Percentiles rank a stretch among this genome's conserved stretches.
Evolutionary conservation across 2,329 filamentous ascomycete species (phyloP).

Genomic region (Neocatenulostroma microsporum): DNA sequence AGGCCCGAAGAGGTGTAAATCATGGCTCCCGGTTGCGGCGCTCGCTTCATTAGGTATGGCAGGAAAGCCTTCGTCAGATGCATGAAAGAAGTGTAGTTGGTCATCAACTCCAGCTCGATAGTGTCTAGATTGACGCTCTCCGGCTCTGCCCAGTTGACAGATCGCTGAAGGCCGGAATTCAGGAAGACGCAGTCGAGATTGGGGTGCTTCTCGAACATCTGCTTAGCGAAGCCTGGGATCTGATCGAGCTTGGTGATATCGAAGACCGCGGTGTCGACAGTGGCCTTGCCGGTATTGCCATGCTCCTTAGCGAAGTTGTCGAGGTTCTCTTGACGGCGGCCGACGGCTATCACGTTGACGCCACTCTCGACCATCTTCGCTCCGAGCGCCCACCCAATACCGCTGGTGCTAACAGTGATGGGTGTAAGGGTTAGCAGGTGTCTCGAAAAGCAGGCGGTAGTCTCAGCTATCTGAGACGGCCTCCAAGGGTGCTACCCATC

Average conservation of each 20-base stretch:
- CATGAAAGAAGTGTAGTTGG: constrained; percentile 45
- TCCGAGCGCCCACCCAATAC: constrained; percentile 46
- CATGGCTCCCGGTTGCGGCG: constrained; percentile 34
- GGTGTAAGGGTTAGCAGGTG: too few relatives aligned
- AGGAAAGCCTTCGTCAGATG: constrained; percentile 45
- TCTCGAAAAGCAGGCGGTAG: too few relatives aligned
- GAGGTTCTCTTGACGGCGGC: constrained; percentile 45
- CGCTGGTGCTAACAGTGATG: too few relatives aligned
- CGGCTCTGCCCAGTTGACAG: constrained; percentile 43
- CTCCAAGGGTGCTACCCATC: too few relatives aligned
- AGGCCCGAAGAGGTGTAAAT: constrained; percentile 46
- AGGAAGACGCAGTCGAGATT: constrained; percentile 48
- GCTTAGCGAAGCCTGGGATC: constrained; percentile 39
- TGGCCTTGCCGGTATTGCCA: constrained; percentile 32
- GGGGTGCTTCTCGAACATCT: constrained; percentile 38
- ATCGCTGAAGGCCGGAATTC: constrained; percentile 48
- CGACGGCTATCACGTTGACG: constrained; percentile 42
- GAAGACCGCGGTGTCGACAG: constrained; percentile 39
- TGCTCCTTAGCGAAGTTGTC: constrained; percentile 42
- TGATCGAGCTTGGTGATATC: constrained; percentile 45
- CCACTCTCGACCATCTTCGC: constrained; percentile 42
- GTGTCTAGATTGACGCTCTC: constrained; percentile 38
- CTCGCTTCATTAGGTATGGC: constrained; percentile 41
- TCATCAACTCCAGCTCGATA: constrained; percentile 41
- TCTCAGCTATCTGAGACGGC: too few relatives aligned